phyloP scores from a whole-genome alignment of 805 yeast species.

The Candida sanyiensis region DNA sequence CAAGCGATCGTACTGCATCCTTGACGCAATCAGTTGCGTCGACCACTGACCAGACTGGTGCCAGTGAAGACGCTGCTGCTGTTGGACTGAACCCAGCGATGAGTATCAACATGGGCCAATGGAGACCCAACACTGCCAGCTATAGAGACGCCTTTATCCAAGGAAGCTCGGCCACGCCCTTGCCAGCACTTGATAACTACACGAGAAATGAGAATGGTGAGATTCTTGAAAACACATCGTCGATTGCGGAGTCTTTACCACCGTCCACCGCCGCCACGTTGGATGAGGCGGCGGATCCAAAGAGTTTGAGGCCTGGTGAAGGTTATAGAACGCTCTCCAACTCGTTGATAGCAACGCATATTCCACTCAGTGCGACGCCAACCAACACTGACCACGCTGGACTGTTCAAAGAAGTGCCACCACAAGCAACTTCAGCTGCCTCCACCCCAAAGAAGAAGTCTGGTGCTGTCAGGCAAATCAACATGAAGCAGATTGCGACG shows the following conservation, averaged over 20 bases:
- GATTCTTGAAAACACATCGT: constrained; percentile 21
- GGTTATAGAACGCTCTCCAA: constrained; percentile 23
- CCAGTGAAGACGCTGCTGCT: constrained; percentile 5
- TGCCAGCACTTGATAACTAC: constrained; percentile 28
- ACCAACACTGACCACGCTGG: not conserved
- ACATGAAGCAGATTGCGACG: constrained; percentile 38
- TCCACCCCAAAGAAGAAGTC: not conserved
- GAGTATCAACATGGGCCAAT: constrained; percentile 43
- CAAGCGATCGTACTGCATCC: constrained; percentile 24
- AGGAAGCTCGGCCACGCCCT: constrained; percentile 30
- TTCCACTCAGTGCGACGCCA: constrained; percentile 20
- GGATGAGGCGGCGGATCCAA: constrained; percentile 8
- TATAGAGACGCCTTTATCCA: constrained; percentile 44
- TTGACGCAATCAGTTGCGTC: constrained; percentile 15
- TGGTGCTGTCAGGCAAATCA: constrained; percentile 12
- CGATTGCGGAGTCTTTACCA: constrained; percentile 5
- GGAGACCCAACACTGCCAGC: constrained; percentile 54
- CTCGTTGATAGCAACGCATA: constrained; percentile 21
- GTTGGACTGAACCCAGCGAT: constrained; percentile 21
- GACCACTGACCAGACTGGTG: constrained; percentile 2
- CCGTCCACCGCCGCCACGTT: constrained; percentile 5
- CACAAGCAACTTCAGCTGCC: not conserved
- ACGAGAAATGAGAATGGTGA: constrained; percentile 25
- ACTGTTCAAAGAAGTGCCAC: constrained; percentile 19
- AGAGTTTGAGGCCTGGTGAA: constrained; percentile 3